Percentiles rank a stretch among this genome's conserved stretches.
Evolutionary conservation across 1,284 basidiomycete genomes (phyloP).

Genomic region (Ganoderma resinaceum): DNA sequence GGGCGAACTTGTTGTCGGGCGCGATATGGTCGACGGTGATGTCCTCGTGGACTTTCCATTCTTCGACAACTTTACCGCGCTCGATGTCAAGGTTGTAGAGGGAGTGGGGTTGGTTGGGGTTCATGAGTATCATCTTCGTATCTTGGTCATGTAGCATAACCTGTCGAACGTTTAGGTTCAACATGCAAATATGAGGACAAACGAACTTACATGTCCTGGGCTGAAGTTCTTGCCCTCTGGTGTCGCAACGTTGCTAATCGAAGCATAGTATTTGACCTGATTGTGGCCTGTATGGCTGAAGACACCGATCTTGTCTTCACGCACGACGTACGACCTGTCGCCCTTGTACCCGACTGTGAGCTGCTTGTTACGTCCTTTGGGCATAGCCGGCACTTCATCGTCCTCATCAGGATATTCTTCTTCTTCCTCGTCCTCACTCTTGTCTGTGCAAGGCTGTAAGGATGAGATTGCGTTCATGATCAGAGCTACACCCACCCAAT

Average conservation of each 20-base stretch:
- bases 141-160: constrained; percentile 99
- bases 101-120: constrained; percentile 84
- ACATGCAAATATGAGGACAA: not conserved
- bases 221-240: constrained; percentile 86
- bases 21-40: constrained; percentile 90
- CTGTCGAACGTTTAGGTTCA: constrained; percentile 46
- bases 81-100: constrained; percentile 95
- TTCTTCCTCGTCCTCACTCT: constrained; percentile 49
- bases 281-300: constrained; percentile 87
- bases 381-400: constrained; percentile 52
- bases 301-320: constrained; percentile 97
- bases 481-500: constrained; percentile 43
- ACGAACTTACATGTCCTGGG: constrained; percentile 76
- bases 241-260: constrained; percentile 87
- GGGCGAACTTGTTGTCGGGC: constrained; percentile 95
- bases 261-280: constrained; percentile 87
- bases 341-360: constrained; percentile 97
- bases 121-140: constrained; percentile 93
- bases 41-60: constrained; percentile 96
- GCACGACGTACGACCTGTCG: constrained; percentile 94
- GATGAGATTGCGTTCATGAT: not conserved
- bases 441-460: constrained; percentile 28
- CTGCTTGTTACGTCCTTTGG: constrained; percentile 80
- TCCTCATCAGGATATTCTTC: constrained; percentile 57
- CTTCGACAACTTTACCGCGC: constrained; percentile 96